phyloP scores from a whole-genome alignment of 495 filamentous ascomycete genomes.

The Trypethelium eluteriae region DNA sequence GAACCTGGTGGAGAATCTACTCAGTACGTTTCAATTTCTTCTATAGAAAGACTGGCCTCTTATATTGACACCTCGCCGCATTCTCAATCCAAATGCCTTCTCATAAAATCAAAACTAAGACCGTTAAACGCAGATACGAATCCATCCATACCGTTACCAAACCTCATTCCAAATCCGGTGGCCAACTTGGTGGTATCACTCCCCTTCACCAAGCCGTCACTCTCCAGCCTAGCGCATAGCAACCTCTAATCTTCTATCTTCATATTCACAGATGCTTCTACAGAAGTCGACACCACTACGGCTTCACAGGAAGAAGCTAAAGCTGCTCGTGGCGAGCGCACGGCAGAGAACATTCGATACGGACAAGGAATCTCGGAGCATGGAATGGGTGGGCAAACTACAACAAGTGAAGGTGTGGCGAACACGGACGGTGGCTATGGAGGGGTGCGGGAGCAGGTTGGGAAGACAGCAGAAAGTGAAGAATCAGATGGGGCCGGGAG shows the following conservation, averaged over 20 bases:
- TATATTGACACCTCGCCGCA: not conserved
- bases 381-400: constrained; percentile 43
- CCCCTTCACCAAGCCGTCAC: constrained; percentile 1
- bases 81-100: not conserved
- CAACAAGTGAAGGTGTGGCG: constrained; percentile 17
- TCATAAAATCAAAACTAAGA: constrained; percentile 13
- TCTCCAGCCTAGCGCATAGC: not conserved
- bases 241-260: constrained; percentile 12
- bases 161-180: constrained; percentile 47
- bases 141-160: constrained; percentile 44
- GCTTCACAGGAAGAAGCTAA: constrained; percentile 21
- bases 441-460: constrained; percentile 18
- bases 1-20: constrained; percentile 56
- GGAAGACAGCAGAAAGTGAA: constrained; percentile 28
- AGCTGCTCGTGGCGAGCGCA: constrained; percentile 34
- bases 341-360: constrained; percentile 45
- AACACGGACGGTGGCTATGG: constrained; percentile 22
- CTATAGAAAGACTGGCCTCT: not conserved
- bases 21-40: constrained; percentile 40
- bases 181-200: constrained; percentile 51
- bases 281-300: constrained; percentile 17
- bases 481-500: constrained; percentile 35
- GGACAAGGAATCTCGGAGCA: constrained; percentile 49
- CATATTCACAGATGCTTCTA: constrained; percentile 18
- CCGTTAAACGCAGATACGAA: constrained; percentile 48